These are phyloP conservation scores for Capronia coronata DNA, from an alignment of 2,329 filamentous ascomycete genomes.

Conservation along the genomic window DNA sequence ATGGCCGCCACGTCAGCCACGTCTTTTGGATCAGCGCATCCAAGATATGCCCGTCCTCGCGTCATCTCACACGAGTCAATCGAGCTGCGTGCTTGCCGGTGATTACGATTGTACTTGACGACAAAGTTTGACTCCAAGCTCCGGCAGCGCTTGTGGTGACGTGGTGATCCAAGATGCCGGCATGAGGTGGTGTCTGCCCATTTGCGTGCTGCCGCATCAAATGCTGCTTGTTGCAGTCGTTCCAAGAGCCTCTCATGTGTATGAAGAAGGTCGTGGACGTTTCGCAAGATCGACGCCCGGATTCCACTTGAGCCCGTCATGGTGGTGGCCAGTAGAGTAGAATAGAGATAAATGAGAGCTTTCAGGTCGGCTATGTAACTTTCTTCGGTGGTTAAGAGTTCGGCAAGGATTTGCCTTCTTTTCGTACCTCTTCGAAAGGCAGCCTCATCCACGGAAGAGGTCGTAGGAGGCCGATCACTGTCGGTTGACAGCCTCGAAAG, in stretches of 20 bases:
- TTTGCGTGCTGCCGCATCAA: slow-evolving; percentile 23
- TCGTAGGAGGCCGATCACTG: slow-evolving; percentile 43
- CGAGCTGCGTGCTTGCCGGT: slow-evolving; percentile 18
- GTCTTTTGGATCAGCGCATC: slow-evolving; percentile 46
- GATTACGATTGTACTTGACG: slow-evolving; percentile 5
- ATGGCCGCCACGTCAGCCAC: slow-evolving; percentile 49
- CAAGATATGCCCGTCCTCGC: slow-evolving; percentile 12
- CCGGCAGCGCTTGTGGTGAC: slow-evolving; percentile 17
- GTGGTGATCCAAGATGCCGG: slow-evolving; percentile 20
- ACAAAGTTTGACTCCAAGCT: slow-evolving; percentile 41
- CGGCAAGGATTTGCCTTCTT: slow-evolving; percentile 72
- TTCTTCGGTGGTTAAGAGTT: slow-evolving; percentile 79
- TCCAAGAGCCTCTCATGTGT: slow-evolving; percentile 76
- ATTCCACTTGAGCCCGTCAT: slow-evolving; percentile 59
- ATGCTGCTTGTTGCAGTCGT: slow-evolving; percentile 56
- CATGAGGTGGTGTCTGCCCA: slow-evolving; percentile 27
- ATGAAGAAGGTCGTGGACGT: slow-evolving; percentile 70
- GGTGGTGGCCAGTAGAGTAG: slow-evolving; percentile 66
- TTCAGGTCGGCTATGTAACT: slow-evolving; percentile 82
- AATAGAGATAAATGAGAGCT: slow-evolving; percentile 74
- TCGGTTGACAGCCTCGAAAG: slow-evolving; percentile 56
- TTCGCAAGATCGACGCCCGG: slow-evolving; percentile 68
- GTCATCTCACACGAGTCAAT: slow-evolving; percentile 19
- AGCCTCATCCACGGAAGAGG: slow-evolving; percentile 55
- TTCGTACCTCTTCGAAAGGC: slow-evolving; percentile 67